Evolutionary conservation across 352 stramenopile species (phyloP).

Genomic region (Phytopythium boreale): DNA sequence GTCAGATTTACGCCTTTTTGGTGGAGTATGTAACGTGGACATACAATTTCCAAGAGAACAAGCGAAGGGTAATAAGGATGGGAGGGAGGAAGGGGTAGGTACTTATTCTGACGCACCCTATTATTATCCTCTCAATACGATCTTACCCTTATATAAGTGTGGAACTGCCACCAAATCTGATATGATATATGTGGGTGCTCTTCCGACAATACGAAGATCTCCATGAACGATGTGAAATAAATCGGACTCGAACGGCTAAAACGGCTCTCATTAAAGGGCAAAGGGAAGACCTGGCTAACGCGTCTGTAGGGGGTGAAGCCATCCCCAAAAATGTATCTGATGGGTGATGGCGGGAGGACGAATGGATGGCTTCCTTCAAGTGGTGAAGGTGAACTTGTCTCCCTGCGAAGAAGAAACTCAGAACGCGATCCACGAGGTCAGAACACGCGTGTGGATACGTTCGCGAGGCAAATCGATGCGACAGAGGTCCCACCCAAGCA

Average conservation of each 20-base stretch:
- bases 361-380: constrained; percentile 29
- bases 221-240: neutral
- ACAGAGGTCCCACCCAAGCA: too few relatives aligned
- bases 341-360: constrained; percentile 1
- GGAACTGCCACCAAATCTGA: neutral
- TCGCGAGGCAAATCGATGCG: neutral
- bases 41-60: neutral
- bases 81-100: neutral
- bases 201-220: neutral
- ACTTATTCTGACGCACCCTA: neutral
- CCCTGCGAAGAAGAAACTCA: constrained; percentile 31
- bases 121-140: neutral
- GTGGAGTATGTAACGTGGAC: neutral
- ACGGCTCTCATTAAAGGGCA: neutral
- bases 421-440: neutral
- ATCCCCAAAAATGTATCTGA: neutral
- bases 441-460: neutral
- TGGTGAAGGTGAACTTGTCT: constrained; percentile 78
- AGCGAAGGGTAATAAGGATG: neutral
- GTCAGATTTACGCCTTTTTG: neutral
- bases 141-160: neutral
- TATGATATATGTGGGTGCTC: neutral
- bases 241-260: neutral
- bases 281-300: too few relatives aligned
- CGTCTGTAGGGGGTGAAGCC: neutral